A percentile compares a stretch with the other conserved stretches of the same genome.
These are phyloP conservation scores for Penicillium arizonense DNA, from an alignment of 495 filamentous ascomycete genomes.

Conservation along the genomic window DNA sequence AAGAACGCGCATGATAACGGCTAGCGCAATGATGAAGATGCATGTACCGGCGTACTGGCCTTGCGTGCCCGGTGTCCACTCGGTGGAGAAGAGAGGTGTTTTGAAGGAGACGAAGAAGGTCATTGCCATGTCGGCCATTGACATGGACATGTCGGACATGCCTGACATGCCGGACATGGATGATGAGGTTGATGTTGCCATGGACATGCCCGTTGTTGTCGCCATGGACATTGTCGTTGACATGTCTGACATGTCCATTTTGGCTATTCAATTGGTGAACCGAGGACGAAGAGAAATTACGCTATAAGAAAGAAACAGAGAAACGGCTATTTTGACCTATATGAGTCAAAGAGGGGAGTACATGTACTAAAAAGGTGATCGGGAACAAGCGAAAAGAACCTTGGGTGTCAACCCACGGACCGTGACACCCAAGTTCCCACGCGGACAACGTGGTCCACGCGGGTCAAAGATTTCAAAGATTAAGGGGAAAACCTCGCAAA, in stretches of 20 bases:
- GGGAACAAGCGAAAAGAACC: not conserved
- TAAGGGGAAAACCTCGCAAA: not conserved
- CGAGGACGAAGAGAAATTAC: not conserved
- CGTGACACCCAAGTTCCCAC: not conserved
- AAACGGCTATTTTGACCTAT: not conserved
- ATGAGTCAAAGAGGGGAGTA: too few species aligned
- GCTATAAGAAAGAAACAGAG: not conserved
- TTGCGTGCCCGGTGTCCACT: slow-evolving; percentile 20
- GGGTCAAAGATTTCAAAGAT: not conserved
- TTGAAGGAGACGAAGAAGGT: slow-evolving; percentile 28
- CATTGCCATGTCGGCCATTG: slow-evolving; percentile 31
- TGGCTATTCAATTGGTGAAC: not conserved
- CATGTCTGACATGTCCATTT: slow-evolving; percentile 22
- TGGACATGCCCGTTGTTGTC: slow-evolving; percentile 15
- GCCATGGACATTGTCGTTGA: slow-evolving; percentile 9
- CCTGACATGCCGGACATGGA: slow-evolving; percentile 9
- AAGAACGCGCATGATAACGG: slow-evolving; percentile 25
- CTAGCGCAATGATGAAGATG: slow-evolving; percentile 29
- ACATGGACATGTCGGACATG: slow-evolving; percentile 16
- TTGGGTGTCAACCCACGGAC: not conserved
- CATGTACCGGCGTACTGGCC: slow-evolving; percentile 32
- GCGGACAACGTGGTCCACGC: not conserved
- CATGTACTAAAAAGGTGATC: too few species aligned
- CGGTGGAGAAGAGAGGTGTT: slow-evolving; percentile 23
- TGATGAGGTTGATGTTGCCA: slow-evolving; percentile 13